Evolutionary conservation across 2,329 filamentous ascomycete species (phyloP), one percentile per base, ranked within the genome.

Genomic region (Macrophomina tecta): DNA sequence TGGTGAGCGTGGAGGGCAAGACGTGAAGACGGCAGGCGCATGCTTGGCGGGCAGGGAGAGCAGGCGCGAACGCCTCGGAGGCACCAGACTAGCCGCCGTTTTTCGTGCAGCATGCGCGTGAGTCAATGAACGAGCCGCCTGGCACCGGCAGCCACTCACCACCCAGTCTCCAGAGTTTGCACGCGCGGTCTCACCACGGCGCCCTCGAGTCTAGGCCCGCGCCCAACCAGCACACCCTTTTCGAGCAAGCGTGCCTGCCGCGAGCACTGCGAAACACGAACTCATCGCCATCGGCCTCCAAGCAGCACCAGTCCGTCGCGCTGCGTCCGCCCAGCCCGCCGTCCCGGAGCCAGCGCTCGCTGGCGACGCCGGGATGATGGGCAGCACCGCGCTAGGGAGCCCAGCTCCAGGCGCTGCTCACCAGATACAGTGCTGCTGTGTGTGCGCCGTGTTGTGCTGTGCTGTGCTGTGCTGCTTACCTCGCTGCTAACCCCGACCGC

Each of bases 31-130:
- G n/a, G 46, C 46, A 38, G 36, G 36, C 23, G 23, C 23, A 23
- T 23, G 46, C 46, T 49, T 23, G 46, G 46, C 46, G 42, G 42
- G 42, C 42, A 45, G 46, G n/a, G n/a, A 49, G 46, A 6, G 42
- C 42, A 45, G 8, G 9, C 11, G 11, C 46, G 46, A 49, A 49
- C 42, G 42, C 42, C 42, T 45, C 42, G 42, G 42, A 45, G 51
- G 14, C 28, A 45, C 30, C 32, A 23, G 11, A 16, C 56, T 61
- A 61, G 56, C 56, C 56, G 56, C 45, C 58, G 58, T 49, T 62
- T 61, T 61, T 34, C 28, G 8, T 51, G 48, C 48, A 14, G 45
- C 28, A 34, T 56, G 55, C 40, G 55, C 40, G 38, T 46, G 55
- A 46, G 55, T 46, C 55, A 46, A 46, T 16, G 23, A 32, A 46